A percentile compares a stretch with the other conserved stretches of the same genome.
phyloP scores from a whole-genome alignment of 208 protist genomes.

The Crithidia thermophila region DNA sequence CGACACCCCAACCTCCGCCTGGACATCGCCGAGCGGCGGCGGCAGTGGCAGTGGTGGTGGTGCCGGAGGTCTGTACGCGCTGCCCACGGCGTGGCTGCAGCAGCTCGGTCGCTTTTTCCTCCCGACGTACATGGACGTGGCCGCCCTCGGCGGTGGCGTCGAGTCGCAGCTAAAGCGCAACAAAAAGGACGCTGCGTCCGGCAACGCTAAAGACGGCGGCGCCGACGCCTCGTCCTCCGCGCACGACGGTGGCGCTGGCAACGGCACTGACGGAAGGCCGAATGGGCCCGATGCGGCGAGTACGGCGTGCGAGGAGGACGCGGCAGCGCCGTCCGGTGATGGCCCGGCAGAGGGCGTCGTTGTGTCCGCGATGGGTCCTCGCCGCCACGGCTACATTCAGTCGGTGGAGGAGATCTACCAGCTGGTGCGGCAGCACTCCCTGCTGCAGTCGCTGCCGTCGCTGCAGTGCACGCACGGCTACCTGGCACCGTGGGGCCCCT shows the following conservation, averaged over 20 bases:
- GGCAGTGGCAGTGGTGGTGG: background rate
- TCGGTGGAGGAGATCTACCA: conserved; percentile 13
- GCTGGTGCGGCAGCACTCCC: conserved; percentile 22
- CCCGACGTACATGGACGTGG: conserved; percentile 44
- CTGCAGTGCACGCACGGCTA: conserved; percentile 45
- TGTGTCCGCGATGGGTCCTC: background rate
- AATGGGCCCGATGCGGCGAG: background rate
- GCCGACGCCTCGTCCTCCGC: background rate
- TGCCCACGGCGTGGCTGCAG: conserved; percentile 72
- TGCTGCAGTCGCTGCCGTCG: conserved; percentile 25
- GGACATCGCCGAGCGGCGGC: conserved; percentile 4
- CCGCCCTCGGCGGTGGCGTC: conserved; percentile 29
- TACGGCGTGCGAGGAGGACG: background rate
- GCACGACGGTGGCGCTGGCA: background rate
- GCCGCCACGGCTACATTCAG: conserved; percentile 19
- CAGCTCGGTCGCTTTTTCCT: conserved; percentile 68
- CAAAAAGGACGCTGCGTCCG: conserved; percentile 13
- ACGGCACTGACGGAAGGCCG: background rate
- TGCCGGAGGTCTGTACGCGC: conserved; percentile 34
- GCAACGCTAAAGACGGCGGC: background rate
- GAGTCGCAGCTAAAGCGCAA: conserved; percentile 41
- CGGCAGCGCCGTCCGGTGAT: background rate
- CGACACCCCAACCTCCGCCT: conserved; percentile 6
- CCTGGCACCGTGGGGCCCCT: conserved; percentile 52
- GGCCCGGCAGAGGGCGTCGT: conserved; percentile 3